Conservation (phyloP, 1,284 basidiomycete species). For the Ceratobasidium sp. region DNA sequence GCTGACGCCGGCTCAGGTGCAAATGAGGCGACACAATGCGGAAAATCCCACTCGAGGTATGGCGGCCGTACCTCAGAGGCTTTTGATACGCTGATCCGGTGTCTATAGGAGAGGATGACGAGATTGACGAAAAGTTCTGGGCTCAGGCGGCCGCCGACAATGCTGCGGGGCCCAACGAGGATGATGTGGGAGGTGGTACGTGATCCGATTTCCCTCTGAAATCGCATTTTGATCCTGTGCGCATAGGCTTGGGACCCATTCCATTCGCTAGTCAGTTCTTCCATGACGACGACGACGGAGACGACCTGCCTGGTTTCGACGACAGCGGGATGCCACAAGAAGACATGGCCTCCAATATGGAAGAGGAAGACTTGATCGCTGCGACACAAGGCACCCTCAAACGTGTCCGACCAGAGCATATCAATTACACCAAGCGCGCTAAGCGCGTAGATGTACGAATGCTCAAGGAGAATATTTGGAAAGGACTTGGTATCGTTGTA, state of each 20-base stretch:
- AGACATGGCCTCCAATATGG: conserved; percentile 57
- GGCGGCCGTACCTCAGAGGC: not conserved
- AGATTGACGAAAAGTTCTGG: conserved; percentile 96
- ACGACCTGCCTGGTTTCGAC: conserved; percentile 82
- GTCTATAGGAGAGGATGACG: conserved; percentile 70
- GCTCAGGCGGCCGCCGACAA: conserved; percentile 89
- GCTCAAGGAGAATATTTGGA: conserved; percentile 99
- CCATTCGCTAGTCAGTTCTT: conserved; percentile 98
- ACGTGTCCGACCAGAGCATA: conserved; percentile 86
- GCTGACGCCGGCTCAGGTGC: conserved; percentile 65
- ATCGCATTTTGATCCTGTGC: conserved; percentile 30
- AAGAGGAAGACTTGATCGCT: conserved; percentile 88
- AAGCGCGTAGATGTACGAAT: conserved; percentile 97
- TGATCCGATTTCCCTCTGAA: conserved; percentile 39
- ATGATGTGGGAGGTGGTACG: conserved; percentile 71
- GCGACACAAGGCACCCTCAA: conserved; percentile 83
- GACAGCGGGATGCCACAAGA: conserved; percentile 67
- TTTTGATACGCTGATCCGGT: conserved; percentile 3
- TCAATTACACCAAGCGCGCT: conserved; percentile 96
- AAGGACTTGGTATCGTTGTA: conserved; percentile 82
- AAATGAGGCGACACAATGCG: conserved; percentile 79
- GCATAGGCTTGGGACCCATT: conserved; percentile 62
- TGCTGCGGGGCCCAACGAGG: conserved; percentile 67
- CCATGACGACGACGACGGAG: conserved; percentile 90
- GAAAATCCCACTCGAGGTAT: conserved; percentile 50